phyloP scores from a whole-genome alignment of 2,329 filamentous ascomycete species.

The Cladorrhinum sp. region DNA sequence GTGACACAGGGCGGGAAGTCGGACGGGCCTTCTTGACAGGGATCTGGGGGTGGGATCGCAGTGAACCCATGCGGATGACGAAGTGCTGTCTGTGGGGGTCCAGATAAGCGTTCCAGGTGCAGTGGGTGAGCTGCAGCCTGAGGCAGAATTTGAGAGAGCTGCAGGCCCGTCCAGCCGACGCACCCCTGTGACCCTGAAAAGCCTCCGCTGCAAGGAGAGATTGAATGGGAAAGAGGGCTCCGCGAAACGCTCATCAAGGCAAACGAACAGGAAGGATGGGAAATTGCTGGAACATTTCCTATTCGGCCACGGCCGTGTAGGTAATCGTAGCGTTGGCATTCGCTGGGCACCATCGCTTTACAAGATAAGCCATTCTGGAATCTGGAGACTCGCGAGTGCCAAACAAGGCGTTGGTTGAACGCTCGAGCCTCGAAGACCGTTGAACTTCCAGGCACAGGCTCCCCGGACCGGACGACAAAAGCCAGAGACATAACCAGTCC shows the following conservation, averaged over 20 bases:
- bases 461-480: constrained; percentile 9
- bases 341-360: background rate
- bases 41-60: constrained; percentile 18
- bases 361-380: background rate
- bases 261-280: background rate
- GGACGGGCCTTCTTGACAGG: constrained; percentile 21
- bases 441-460: constrained; percentile 3
- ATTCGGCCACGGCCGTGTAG: constrained; percentile 15
- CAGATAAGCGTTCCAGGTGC: constrained; percentile 26
- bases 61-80: constrained; percentile 27
- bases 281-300: constrained; percentile 16
- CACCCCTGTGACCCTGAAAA: background rate
- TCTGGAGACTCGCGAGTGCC: background rate
- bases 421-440: constrained; percentile 9
- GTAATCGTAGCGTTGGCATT: constrained; percentile 1
- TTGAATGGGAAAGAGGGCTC: background rate
- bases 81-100: constrained; percentile 27
- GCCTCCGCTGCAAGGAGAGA: background rate
- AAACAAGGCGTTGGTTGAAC: background rate
- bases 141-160: constrained; percentile 12
- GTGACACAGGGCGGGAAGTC: constrained; percentile 21
- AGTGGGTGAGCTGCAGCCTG: constrained; percentile 10
- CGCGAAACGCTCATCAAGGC: background rate
- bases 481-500: constrained; percentile 1
- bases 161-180: constrained; percentile 12